Conservation (phyloP, 768 basidiomycete genomes). For the Kwoniella shandongensis region DNA sequence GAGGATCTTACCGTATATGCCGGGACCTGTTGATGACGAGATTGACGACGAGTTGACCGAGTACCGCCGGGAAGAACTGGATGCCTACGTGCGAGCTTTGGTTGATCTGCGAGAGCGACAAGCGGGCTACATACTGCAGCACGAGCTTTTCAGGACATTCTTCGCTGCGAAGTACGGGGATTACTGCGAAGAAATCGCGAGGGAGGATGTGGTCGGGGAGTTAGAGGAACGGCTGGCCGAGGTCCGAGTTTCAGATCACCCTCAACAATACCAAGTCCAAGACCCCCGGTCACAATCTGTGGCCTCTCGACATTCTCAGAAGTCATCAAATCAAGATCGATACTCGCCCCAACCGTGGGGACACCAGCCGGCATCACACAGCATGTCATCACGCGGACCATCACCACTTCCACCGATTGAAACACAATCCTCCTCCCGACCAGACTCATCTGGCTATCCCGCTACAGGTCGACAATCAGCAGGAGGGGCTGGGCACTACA, state of each 20-base stretch:
- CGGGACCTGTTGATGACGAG: slow-evolving; percentile 74
- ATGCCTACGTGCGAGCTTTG: slow-evolving; percentile 80
- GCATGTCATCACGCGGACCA: slow-evolving; percentile 26
- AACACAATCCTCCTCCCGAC: slow-evolving; percentile 9
- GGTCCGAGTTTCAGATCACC: slow-evolving; percentile 16
- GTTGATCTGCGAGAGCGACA: slow-evolving; percentile 67
- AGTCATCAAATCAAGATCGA: slow-evolving; percentile 13
- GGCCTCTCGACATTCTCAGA: slow-evolving; percentile 25
- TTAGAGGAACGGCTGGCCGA: slow-evolving; percentile 44
- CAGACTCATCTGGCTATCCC: slow-evolving; percentile 9
- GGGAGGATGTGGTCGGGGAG: slow-evolving; percentile 54
- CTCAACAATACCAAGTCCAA: background rate
- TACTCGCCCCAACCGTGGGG: slow-evolving; percentile 19
- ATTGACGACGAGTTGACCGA: slow-evolving; percentile 81
- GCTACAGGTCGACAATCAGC: slow-evolving; percentile 8
- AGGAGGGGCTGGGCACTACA: slow-evolving; percentile 8
- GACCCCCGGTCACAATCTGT: slow-evolving; percentile 27
- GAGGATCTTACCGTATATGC: slow-evolving; percentile 93
- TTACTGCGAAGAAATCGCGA: slow-evolving; percentile 65
- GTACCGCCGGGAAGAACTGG: slow-evolving; percentile 74
- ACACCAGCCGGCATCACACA: slow-evolving; percentile 14
- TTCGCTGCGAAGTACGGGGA: slow-evolving; percentile 84
- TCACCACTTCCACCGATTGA: slow-evolving; percentile 38
- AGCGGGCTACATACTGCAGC: slow-evolving; percentile 76
- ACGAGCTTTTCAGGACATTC: slow-evolving; percentile 76